Conservation (phyloP, 2,329 filamentous ascomycete genomes). For the Raffaelea deltoideospora region DNA sequence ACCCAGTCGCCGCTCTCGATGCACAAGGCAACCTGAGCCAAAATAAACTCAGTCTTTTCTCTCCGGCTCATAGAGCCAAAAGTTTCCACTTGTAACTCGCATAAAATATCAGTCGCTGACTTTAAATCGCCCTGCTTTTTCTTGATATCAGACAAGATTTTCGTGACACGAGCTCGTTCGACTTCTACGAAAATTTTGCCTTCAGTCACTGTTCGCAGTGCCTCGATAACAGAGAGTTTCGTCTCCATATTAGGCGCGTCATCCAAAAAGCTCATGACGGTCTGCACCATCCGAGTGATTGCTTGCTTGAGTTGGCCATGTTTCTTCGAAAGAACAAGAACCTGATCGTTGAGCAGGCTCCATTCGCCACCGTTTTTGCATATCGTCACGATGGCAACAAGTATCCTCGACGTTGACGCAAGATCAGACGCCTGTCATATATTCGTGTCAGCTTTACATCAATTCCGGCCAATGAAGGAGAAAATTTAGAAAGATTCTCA, state of each 20-base stretch:
- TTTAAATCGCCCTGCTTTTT: conserved; percentile 86
- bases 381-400: conserved; percentile 81
- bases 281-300: conserved; percentile 97
- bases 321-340: conserved; percentile 93
- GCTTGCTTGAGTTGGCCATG: conserved; percentile 99
- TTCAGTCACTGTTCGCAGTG: conserved; percentile 87
- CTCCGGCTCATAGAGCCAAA: conserved; percentile 95
- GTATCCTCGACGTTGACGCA: conserved; percentile 77
- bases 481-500: conserved; percentile 25
- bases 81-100: conserved; percentile 95
- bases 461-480: background rate
- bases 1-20: conserved; percentile 95
- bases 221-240: conserved; percentile 89
- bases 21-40: conserved; percentile 86
- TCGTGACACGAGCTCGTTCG: conserved; percentile 87
- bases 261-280: conserved; percentile 82
- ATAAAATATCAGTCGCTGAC: conserved; percentile 81
- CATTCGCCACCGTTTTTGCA: conserved; percentile 89
- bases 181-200: conserved; percentile 99
- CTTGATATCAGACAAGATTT: conserved; percentile 93
- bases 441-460: background rate
- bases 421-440: conserved; percentile 85
- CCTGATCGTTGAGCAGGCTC: conserved; percentile 91
- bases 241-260: conserved; percentile 71
- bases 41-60: conserved; percentile 97